phyloP scores from a whole-genome alignment of 805 yeast species.

The Starmerella sirachaensis region DNA sequence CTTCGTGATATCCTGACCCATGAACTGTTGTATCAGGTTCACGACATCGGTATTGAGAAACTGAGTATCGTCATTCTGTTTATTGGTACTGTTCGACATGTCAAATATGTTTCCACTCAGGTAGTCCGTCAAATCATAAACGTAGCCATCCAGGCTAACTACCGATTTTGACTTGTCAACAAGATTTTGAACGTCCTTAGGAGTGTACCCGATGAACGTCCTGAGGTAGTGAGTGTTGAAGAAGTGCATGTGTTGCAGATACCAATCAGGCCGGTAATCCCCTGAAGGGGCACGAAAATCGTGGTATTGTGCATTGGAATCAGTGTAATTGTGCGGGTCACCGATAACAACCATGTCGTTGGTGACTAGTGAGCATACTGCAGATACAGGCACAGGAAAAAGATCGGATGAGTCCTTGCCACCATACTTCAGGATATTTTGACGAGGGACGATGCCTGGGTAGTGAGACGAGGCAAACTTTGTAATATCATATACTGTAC shows the following conservation, averaged over 20 bases:
- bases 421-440: conserved; percentile 29
- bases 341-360: conserved; percentile 25
- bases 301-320: conserved; percentile 31
- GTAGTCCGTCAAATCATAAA: conserved; percentile 32
- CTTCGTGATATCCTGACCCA: conserved; percentile 30
- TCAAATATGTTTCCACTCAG: conserved; percentile 28
- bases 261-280: conserved; percentile 36
- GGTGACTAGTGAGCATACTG: conserved; percentile 29
- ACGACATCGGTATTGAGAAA: conserved; percentile 28
- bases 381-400: conserved; percentile 33
- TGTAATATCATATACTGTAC: conserved; percentile 32
- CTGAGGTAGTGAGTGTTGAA: conserved; percentile 29
- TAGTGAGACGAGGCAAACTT: conserved; percentile 31
- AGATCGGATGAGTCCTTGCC: conserved; percentile 29
- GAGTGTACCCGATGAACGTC: conserved; percentile 31
- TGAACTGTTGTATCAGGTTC: conserved; percentile 26
- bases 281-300: conserved; percentile 31
- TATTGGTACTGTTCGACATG: conserved; percentile 7
- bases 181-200: conserved; percentile 23
- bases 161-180: conserved; percentile 23
- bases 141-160: conserved; percentile 29
- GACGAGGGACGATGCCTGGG: conserved; percentile 30
- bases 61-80: conserved; percentile 19
- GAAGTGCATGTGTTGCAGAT: conserved; percentile 29
- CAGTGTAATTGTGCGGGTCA: conserved; percentile 30